These are phyloP conservation scores for Carex kokanica DNA, from an alignment of 176 grass and related monocot species.

Conservation along the genomic window DNA sequence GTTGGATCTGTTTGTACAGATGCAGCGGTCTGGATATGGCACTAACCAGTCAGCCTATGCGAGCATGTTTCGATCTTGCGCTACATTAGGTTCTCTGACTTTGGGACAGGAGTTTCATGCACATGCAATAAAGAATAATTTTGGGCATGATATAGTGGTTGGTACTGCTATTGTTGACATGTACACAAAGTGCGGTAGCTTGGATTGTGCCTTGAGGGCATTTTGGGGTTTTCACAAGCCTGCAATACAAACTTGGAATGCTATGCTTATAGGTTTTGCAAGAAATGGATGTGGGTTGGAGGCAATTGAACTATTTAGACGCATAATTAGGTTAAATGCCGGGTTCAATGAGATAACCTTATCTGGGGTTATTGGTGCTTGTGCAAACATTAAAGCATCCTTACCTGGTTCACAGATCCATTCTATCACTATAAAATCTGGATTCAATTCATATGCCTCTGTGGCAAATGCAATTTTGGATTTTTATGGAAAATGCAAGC, in stretches of 20 bases:
- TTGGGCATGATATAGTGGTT: constrained; percentile 52
- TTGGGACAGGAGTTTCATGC: constrained; percentile 58
- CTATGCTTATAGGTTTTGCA: constrained; percentile 78
- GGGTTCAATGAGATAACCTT: constrained; percentile 65
- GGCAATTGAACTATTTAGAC: constrained; percentile 53
- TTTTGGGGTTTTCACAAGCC: constrained; percentile 54
- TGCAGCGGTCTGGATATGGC: constrained; percentile 59
- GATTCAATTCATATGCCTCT: constrained; percentile 50
- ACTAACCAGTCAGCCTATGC: constrained; percentile 72
- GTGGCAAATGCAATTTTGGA: constrained; percentile 69
- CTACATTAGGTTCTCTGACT: constrained; percentile 36
- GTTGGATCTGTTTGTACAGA: constrained; percentile 60
- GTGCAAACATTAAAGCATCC: constrained; percentile 55
- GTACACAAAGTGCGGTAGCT: constrained; percentile 59
- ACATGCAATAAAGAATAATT: constrained; percentile 74
- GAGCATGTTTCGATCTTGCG: constrained; percentile 69
- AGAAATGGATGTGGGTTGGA: constrained; percentile 43
- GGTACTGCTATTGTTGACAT: constrained; percentile 83
- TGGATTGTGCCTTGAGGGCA: constrained; percentile 57
- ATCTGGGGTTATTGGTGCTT: constrained; percentile 68
- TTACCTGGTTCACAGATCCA: constrained; percentile 62
- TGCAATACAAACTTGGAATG: constrained; percentile 63
- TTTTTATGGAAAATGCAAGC: constrained; percentile 90
- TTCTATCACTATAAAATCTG: constrained; percentile 59
- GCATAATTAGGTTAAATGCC: constrained; percentile 47